A percentile compares a stretch with the other conserved stretches of the same genome.
Evolutionary conservation across 768 basidiomycete species (phyloP).

Genomic region (Suillus hirtellus): DNA sequence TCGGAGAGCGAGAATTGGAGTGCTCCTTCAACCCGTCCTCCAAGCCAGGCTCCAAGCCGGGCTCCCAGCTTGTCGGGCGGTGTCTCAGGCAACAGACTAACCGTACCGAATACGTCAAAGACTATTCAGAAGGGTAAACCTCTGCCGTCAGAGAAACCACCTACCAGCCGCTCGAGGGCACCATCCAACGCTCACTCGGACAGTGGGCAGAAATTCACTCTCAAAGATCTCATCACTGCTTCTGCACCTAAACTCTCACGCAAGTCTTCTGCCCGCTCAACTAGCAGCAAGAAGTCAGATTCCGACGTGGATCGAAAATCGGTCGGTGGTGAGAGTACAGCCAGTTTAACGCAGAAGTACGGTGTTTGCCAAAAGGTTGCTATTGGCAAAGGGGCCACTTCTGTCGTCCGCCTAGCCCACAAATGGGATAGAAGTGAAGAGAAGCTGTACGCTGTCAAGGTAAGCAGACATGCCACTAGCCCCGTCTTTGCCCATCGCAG

Average conservation of each 20-base stretch:
- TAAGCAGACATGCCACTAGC: conserved; percentile 36
- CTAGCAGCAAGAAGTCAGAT: conserved; percentile 64
- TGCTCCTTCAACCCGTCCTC: conserved; percentile 59
- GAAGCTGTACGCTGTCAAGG: conserved; percentile 98
- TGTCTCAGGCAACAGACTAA: conserved; percentile 35
- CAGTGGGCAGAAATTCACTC: conserved; percentile 71
- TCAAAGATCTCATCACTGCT: conserved; percentile 72
- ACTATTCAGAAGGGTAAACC: conserved; percentile 23
- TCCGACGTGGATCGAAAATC: conserved; percentile 54
- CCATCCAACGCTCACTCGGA: conserved; percentile 56
- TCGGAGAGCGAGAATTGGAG: conserved; percentile 64
- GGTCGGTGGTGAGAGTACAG: conserved; percentile 51
- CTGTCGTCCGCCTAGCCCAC: conserved; percentile 93
- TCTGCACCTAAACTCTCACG: conserved; percentile 74
- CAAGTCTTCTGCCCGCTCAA: conserved; percentile 71
- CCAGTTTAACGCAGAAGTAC: conserved; percentile 82
- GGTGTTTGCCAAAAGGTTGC: conserved; percentile 96
- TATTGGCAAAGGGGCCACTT: conserved; percentile 98
- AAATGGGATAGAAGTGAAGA: conserved; percentile 98
- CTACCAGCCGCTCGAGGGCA: conserved; percentile 35
- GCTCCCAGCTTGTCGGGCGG: conserved; percentile 39
- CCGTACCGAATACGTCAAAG: conserved; percentile 31
- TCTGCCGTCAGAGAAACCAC: conserved; percentile 16
- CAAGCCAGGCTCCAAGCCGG: conserved; percentile 54
- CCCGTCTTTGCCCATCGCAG: neutral